Conservation (phyloP, 106 monocot species). For the Iris macrosiphon region DNA sequence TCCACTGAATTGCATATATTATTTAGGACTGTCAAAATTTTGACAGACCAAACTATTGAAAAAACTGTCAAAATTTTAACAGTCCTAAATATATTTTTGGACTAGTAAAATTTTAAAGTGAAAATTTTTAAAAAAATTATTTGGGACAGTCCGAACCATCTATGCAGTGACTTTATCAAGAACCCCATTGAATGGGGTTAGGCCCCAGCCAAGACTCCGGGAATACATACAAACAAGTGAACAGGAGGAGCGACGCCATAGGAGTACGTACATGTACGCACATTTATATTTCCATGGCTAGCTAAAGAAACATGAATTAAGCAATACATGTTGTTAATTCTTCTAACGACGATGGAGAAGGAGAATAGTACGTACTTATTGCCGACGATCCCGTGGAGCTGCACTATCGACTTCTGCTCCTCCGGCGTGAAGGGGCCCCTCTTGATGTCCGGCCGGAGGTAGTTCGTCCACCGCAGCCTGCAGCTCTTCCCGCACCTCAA, state of each 20-base stretch:
- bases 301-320: too few relatives aligned
- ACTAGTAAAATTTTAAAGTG: too few relatives aligned
- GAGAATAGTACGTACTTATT: slow-evolving; percentile 49
- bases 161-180: background rate
- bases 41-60: too few relatives aligned
- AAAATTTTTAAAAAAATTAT: too few relatives aligned
- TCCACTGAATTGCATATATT: too few relatives aligned
- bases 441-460: slow-evolving; percentile 87
- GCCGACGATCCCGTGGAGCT: slow-evolving; percentile 83
- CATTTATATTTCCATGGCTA: background rate
- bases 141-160: too few relatives aligned
- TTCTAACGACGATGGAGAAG: background rate
- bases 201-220: too few relatives aligned
- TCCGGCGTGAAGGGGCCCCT: slow-evolving; percentile 78
- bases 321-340: too few relatives aligned
- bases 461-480: slow-evolving; percentile 88
- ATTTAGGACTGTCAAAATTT: too few relatives aligned
- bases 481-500: slow-evolving; percentile 94
- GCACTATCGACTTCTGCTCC: slow-evolving; percentile 79
- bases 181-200: background rate
- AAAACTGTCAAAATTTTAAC: too few relatives aligned
- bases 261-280: background rate
- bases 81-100: too few relatives aligned
- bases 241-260: background rate
- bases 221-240: background rate